Evolutionary conservation across 2,329 filamentous ascomycete species (phyloP).

Genomic region (Talaromyces albobiverticillius): DNA sequence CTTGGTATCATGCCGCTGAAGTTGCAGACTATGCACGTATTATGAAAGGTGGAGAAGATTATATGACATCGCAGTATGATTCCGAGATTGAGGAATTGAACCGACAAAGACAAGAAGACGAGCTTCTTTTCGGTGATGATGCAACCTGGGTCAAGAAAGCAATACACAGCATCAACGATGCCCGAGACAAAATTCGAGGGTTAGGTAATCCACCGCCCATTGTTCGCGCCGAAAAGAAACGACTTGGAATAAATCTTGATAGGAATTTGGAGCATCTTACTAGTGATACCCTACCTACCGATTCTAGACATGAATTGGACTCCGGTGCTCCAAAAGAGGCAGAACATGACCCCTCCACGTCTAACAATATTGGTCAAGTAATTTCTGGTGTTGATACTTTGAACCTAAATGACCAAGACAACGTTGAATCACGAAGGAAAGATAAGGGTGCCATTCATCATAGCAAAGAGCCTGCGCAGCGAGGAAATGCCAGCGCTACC

Average conservation of each 20-base stretch:
- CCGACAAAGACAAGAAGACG: slow-evolving; percentile 80
- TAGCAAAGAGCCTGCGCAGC: slow-evolving; percentile 17
- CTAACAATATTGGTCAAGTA: slow-evolving; percentile 15
- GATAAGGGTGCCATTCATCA: slow-evolving; percentile 11
- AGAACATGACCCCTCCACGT: not conserved
- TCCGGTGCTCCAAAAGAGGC: not conserved
- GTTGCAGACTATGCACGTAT: slow-evolving; percentile 92
- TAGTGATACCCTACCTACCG: slow-evolving; percentile 4
- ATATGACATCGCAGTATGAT: slow-evolving; percentile 79
- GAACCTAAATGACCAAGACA: slow-evolving; percentile 18
- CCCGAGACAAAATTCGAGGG: slow-evolving; percentile 70
- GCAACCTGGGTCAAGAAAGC: slow-evolving; percentile 90
- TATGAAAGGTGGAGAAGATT: slow-evolving; percentile 89
- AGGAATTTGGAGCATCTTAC: slow-evolving; percentile 36
- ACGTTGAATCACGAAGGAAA: slow-evolving; percentile 25
- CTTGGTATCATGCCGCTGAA: slow-evolving; percentile 93
- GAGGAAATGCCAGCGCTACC: slow-evolving; percentile 39
- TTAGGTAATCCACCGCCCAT: slow-evolving; percentile 63
- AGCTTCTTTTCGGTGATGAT: slow-evolving; percentile 87
- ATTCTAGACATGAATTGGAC: slow-evolving; percentile 32
- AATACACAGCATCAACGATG: slow-evolving; percentile 67
- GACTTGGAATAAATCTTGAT: slow-evolving; percentile 50
- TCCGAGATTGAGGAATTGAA: slow-evolving; percentile 72
- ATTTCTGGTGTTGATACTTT: slow-evolving; percentile 24
- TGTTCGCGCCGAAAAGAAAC: slow-evolving; percentile 50